A percentile compares a stretch with the other conserved stretches of the same genome.
Conservation (phyloP, 176 grass and related monocot genomes). For the Carex kokanica region DNA sequence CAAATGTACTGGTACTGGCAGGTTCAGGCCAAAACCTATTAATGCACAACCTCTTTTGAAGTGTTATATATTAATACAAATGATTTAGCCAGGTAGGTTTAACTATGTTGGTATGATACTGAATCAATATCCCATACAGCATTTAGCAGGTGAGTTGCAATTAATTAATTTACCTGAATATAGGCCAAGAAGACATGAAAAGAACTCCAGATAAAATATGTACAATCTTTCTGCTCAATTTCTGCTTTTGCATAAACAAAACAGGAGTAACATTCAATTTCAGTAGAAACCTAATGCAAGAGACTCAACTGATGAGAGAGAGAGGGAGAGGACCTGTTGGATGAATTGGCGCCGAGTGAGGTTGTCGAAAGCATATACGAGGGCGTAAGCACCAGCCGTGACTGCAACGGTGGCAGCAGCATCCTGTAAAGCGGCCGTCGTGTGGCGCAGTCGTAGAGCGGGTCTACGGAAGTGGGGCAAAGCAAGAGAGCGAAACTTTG, state of each 20-base stretch:
- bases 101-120: background rate
- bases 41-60: background rate
- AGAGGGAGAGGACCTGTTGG: conserved; percentile 47
- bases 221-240: conserved; percentile 82
- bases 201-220: conserved; percentile 82
- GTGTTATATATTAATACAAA: background rate
- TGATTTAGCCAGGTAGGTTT: background rate
- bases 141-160: background rate
- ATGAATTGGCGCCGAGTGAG: conserved; percentile 57
- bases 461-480: background rate
- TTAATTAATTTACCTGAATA: conserved; percentile 55
- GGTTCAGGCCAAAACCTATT: background rate
- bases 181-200: conserved; percentile 85
- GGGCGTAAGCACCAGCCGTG: conserved; percentile 61
- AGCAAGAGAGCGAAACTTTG: background rate
- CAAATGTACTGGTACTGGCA: background rate
- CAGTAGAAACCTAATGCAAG: too few species aligned
- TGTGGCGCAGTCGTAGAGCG: background rate
- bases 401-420: conserved; percentile 38
- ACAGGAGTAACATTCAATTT: background rate
- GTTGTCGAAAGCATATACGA: conserved; percentile 60
- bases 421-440: conserved; percentile 43
- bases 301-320: too few species aligned
- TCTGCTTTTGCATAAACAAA: conserved; percentile 38
- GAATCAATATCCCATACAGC: background rate